A percentile compares a stretch with the other conserved stretches of the same genome.
These are phyloP conservation scores for Neophaeococcomyces aloes DNA, from an alignment of 2,329 filamentous ascomycete genomes.

Conservation along the genomic window DNA sequence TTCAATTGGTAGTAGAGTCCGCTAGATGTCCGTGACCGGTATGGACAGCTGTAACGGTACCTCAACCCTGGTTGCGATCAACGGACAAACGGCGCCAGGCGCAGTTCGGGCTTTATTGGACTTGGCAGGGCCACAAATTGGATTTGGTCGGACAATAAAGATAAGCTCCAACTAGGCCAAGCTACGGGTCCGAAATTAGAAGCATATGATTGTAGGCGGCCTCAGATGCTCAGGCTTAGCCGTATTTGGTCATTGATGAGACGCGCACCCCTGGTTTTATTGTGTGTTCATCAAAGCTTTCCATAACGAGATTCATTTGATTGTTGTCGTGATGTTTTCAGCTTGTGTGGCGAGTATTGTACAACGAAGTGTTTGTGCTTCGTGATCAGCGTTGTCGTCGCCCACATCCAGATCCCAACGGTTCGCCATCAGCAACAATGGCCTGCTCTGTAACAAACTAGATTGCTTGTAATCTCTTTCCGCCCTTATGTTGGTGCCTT, in stretches of 20 bases:
- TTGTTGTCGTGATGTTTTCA: neutral
- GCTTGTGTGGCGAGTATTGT: too few relatives aligned
- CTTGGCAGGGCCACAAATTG: conserved; percentile 3
- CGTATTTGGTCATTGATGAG: neutral
- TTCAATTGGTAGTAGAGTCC: neutral
- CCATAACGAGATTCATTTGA: neutral
- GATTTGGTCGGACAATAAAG: neutral
- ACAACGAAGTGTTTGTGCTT: too few relatives aligned
- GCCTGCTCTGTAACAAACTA: too few relatives aligned
- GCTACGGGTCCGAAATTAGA: conserved; percentile 7
- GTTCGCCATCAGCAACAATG: too few relatives aligned
- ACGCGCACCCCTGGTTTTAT: neutral
- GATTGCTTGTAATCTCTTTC: too few relatives aligned
- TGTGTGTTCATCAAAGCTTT: neutral
- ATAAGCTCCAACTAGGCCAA: conserved; percentile 5
- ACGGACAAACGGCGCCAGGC: conserved; percentile 1
- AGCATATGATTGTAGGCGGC: conserved; percentile 5
- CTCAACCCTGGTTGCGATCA: neutral
- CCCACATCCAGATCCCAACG: too few relatives aligned
- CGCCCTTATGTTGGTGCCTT: neutral
- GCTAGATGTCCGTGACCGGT: neutral
- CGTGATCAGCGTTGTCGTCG: too few relatives aligned
- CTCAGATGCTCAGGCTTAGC: neutral
- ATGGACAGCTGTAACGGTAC: neutral
- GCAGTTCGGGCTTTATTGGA: neutral